Percentiles rank a stretch among this genome's conserved stretches.
These are phyloP conservation scores for Penicillium brevicompactum DNA, from an alignment of 2,329 filamentous ascomycete genomes.

Conservation along the genomic window DNA sequence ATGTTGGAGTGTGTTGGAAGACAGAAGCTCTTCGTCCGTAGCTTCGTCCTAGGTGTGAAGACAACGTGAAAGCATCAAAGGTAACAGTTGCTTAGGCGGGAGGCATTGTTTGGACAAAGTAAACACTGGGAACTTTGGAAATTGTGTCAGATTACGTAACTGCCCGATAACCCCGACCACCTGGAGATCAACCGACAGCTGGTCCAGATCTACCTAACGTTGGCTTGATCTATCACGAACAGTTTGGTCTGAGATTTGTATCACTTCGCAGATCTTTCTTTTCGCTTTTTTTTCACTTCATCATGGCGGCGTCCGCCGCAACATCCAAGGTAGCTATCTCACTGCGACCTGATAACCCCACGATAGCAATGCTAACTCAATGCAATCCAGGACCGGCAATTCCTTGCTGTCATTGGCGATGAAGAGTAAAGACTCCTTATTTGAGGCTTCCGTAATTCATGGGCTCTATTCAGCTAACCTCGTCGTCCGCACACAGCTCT, in stretches of 20 bases:
- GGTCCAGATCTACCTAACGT: slow-evolving; percentile 2
- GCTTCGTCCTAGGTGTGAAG: slow-evolving; percentile 13
- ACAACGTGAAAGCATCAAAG: slow-evolving; percentile 12
- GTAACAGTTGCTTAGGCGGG: neutral
- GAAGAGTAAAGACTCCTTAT: slow-evolving; percentile 60
- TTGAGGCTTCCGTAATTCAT: neutral
- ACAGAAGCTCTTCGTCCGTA: slow-evolving; percentile 21
- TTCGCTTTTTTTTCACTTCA: slow-evolving; percentile 13
- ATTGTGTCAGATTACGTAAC: slow-evolving; percentile 27
- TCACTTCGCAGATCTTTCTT: neutral
- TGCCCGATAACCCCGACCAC: slow-evolving; percentile 19
- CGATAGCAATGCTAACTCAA: slow-evolving; percentile 20
- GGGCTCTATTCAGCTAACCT: slow-evolving; percentile 17
- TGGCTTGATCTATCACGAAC: slow-evolving; percentile 3
- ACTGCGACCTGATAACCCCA: slow-evolving; percentile 40
- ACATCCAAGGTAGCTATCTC: slow-evolving; percentile 57
- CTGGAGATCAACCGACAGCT: slow-evolving; percentile 17
- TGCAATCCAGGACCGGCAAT: slow-evolving; percentile 73
- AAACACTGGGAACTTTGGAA: slow-evolving; percentile 9
- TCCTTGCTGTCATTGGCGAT: slow-evolving; percentile 96
- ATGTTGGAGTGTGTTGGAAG: slow-evolving; percentile 52
- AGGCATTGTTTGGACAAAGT: slow-evolving; percentile 6
- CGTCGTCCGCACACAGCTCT: slow-evolving; percentile 62
- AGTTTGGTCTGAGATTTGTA: neutral
- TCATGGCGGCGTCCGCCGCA: slow-evolving; percentile 63